Percentiles rank a stretch among this genome's conserved stretches.
Conservation (phyloP, 129 eudicot genomes). For the Centrapalus pauciflorus region DNA sequence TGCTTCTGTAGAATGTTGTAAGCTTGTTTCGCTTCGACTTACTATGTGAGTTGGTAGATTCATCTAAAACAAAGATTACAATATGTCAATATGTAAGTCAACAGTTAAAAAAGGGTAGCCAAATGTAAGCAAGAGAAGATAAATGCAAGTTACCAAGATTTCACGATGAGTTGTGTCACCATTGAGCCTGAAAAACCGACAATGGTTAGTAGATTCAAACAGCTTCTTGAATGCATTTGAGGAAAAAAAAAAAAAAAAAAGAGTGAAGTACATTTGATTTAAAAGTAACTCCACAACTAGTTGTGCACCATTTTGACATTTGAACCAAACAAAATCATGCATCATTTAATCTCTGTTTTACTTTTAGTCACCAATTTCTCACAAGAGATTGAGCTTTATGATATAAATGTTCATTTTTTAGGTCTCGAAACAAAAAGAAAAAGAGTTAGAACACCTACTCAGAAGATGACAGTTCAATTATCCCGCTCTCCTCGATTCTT, state of each 20-base stretch:
- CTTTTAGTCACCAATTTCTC: no score
- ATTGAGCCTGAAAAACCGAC: constrained; percentile 12
- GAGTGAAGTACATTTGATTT: no score
- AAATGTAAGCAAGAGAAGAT: not conserved
- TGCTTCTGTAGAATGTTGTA: not conserved
- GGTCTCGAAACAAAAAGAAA: not conserved
- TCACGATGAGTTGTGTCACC: not conserved
- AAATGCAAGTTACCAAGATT: not conserved
- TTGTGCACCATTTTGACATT: no score
- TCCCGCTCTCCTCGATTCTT: constrained; percentile 30
- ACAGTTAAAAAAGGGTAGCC: not conserved
- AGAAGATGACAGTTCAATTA: constrained; percentile 27
- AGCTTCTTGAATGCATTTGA: not conserved
- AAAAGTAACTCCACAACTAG: no score
- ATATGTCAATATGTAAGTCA: not conserved
- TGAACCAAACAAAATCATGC: no score
- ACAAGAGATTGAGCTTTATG: no score
- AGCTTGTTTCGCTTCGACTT: constrained; percentile 1
- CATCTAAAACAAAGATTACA: constrained; percentile 14
- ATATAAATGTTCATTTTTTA: not conserved
- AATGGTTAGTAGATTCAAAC: not conserved
- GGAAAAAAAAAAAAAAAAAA: no score
- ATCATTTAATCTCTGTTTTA: no score
- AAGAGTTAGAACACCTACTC: constrained; percentile 27
- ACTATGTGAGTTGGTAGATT: not conserved